Conservation (phyloP, 1,139 yeast genomes). For the Geotrichum cucujoidarum region DNA sequence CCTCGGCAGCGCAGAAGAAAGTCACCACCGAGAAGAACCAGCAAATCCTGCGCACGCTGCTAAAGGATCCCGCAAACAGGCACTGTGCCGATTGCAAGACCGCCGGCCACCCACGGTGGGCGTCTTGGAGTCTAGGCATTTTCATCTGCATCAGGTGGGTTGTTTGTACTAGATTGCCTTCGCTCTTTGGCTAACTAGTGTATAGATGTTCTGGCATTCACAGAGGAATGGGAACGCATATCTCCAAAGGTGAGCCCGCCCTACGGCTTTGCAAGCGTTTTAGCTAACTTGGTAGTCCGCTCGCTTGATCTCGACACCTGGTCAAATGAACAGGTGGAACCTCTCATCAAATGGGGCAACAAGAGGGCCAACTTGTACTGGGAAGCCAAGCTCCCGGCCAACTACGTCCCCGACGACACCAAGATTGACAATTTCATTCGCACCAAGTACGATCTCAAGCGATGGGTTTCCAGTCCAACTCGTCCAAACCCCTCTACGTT, state of each 20-base stretch:
- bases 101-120: conserved; percentile 93
- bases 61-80: conserved; percentile 71
- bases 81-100: conserved; percentile 89
- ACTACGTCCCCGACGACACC: conserved; percentile 74
- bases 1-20: conserved; percentile 16
- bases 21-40: conserved; percentile 45
- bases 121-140: conserved; percentile 91
- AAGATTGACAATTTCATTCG: conserved; percentile 85
- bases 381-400: conserved; percentile 72
- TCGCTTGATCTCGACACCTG: conserved; percentile 94
- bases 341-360: conserved; percentile 86
- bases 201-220: conserved; percentile 86
- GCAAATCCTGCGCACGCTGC: conserved; percentile 64
- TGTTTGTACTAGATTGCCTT: not conserved
- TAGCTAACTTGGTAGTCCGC: conserved; percentile 27
- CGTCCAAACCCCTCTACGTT: conserved; percentile 57
- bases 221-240: conserved; percentile 92
- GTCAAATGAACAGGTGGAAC: conserved; percentile 87
- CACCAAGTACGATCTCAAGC: conserved; percentile 83
- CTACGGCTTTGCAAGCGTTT: not conserved
- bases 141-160: conserved; percentile 65
- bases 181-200: not conserved
- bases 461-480: conserved; percentile 60
- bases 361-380: conserved; percentile 66
- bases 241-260: conserved; percentile 38